Evolutionary conservation across 2,329 filamentous ascomycete species (phyloP).

Genomic region (Ceratocystis cubensis): DNA sequence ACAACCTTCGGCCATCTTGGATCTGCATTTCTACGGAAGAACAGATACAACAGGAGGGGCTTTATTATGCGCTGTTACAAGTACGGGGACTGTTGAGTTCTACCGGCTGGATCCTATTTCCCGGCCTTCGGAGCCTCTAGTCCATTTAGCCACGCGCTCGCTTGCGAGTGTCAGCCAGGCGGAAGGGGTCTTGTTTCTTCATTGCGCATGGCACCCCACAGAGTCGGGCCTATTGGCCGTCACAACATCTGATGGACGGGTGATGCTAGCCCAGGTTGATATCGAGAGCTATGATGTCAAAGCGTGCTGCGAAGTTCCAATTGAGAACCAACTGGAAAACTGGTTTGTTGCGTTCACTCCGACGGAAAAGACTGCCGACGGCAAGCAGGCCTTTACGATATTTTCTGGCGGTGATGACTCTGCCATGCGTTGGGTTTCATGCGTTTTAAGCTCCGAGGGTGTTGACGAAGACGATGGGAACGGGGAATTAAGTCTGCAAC

Average conservation of each 20-base stretch:
- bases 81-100: conserved; percentile 56
- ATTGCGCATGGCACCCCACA: conserved; percentile 59
- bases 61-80: conserved; percentile 63
- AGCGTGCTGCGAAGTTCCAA: conserved; percentile 30
- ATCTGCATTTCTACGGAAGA: conserved; percentile 64
- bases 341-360: conserved; percentile 58
- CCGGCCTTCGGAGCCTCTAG: conserved; percentile 28
- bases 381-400: conserved; percentile 30
- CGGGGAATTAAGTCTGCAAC: conserved; percentile 17
- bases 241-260: conserved; percentile 56
- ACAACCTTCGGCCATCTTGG: conserved; percentile 64
- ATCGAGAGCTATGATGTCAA: conserved; percentile 30
- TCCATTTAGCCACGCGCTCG: conserved; percentile 34
- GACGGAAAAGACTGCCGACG: conserved; percentile 19
- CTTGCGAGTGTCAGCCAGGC: conserved; percentile 41
- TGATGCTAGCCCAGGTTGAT: conserved; percentile 42
- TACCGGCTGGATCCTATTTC: conserved; percentile 40
- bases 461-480: conserved; percentile 21
- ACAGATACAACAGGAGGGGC: conserved; percentile 30
- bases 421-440: conserved; percentile 39
- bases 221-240: conserved; percentile 46
- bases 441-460: conserved; percentile 16
- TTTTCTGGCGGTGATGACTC: conserved; percentile 70
- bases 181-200: conserved; percentile 47
- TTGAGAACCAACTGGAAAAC: conserved; percentile 50